Evolutionary conservation across 2,329 filamentous ascomycete species (phyloP), one percentile per base, ranked within the genome.

Genomic region (Aspergillus proliferans): DNA sequence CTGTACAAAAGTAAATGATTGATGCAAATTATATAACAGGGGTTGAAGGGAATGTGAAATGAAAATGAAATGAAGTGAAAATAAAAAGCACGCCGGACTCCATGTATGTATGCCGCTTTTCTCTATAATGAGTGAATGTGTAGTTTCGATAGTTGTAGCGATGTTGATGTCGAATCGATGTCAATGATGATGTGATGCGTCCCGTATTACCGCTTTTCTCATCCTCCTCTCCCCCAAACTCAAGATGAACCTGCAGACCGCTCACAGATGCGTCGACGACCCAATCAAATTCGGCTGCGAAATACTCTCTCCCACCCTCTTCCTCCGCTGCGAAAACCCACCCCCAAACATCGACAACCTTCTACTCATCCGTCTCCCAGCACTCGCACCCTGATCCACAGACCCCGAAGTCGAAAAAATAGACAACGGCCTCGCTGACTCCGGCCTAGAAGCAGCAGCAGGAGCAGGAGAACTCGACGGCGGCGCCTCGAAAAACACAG

Each of bases 231-330:
- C 9, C 4, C 26, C 10, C 10, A 22, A 22, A 22, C 4, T 10
- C 8, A 10, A 12, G 26, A 21, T n/a, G 21, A 15, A 26, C 3
- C 4, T 15, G 38, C 9, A 26, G 15, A 34, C 28, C 3, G 34
- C 21, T 51, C 50, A 60, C 24, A 55, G 58, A 19, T 63, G 56
- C 42, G 54, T 63, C 21, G 63, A 66, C 12, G 64, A 60, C 8
- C 64, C 63, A 52, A 68, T 66, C 53, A 66, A 36, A 51, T 66
- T 64, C 30, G 65, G 64, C 48, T 62, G 57, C 6, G 65, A 66
- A 41, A 67, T 67, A 38, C 63, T 67, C 1, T 54, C 54, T 2
- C 39, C 33, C 36, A 47, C 47, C 41, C 46, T 57, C 53, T 45
- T 50, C 47, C 33, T 54, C 46, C 41, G 41, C 12, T 42, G 40